Evolutionary conservation across 306 rosid genomes (phyloP).

Genomic region (Prunus dulcis): DNA sequence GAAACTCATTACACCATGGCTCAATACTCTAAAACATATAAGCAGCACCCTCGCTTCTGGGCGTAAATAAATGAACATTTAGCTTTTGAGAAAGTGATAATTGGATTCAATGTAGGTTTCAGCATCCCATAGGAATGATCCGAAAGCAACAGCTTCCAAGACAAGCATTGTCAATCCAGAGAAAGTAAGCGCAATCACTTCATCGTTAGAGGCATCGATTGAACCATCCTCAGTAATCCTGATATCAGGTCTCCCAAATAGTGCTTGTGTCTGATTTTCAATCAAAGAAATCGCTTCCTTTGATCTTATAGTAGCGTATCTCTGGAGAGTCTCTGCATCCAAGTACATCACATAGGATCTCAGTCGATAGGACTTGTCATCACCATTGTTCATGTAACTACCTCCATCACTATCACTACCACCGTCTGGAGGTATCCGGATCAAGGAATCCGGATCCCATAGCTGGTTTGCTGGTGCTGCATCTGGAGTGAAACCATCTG

Average conservation of each 20-base stretch:
- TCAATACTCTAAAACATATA: slow-evolving; percentile 20
- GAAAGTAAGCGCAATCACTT: slow-evolving; percentile 54
- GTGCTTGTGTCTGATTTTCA: slow-evolving; percentile 90
- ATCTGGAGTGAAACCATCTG: slow-evolving; percentile 56
- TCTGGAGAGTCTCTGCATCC: slow-evolving; percentile 80
- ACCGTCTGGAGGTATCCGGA: slow-evolving; percentile 48
- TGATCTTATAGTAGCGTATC: slow-evolving; percentile 80
- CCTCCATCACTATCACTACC: slow-evolving; percentile 29
- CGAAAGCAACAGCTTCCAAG: slow-evolving; percentile 81
- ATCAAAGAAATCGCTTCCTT: slow-evolving; percentile 92
- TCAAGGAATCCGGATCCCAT: slow-evolving; percentile 93
- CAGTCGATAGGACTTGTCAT: slow-evolving; percentile 44
- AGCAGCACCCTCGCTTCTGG: slow-evolving; percentile 11
- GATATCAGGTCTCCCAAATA: slow-evolving; percentile 83
- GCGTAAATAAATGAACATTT: slow-evolving; percentile 1
- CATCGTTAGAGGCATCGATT: slow-evolving; percentile 61
- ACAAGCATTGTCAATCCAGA: slow-evolving; percentile 78
- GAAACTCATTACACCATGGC: slow-evolving; percentile 11
- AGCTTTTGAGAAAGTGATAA: slow-evolving; percentile 60
- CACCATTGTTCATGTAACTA: slow-evolving; percentile 33
- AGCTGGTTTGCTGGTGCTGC: slow-evolving; percentile 57
- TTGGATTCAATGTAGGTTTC: slow-evolving; percentile 82
- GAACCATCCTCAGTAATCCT: slow-evolving; percentile 65
- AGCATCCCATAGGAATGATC: slow-evolving; percentile 84
- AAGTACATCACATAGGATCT: slow-evolving; percentile 83